Percentiles rank a stretch among this genome's conserved stretches.
These are phyloP conservation scores for Phytophthora idaei DNA, from an alignment of 352 stramenopile species.

Conservation along the genomic window DNA sequence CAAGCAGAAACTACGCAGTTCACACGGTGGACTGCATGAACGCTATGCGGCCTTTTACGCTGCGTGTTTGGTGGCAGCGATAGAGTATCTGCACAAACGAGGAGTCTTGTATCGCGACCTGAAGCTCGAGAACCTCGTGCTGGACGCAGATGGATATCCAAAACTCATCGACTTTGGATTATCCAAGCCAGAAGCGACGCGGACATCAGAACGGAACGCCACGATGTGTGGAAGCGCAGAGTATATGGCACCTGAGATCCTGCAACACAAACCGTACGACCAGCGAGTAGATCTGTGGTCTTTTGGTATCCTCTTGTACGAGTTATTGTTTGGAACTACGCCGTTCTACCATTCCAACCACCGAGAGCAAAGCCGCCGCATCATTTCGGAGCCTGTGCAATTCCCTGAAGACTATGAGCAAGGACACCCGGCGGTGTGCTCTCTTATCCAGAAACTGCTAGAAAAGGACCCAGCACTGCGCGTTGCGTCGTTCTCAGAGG, in stretches of 20 bases:
- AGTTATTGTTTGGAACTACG: slow-evolving; percentile 60
- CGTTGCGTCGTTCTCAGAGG: slow-evolving; percentile 45
- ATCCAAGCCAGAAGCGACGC: slow-evolving; percentile 54
- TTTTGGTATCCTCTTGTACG: slow-evolving; percentile 81
- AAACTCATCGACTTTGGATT: slow-evolving; percentile 80
- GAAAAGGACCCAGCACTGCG: slow-evolving; percentile 55
- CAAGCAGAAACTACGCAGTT: slow-evolving; percentile 42
- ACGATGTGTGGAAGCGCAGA: slow-evolving; percentile 79
- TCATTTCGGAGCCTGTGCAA: slow-evolving; percentile 55
- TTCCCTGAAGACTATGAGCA: slow-evolving; percentile 65
- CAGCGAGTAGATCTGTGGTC: slow-evolving; percentile 71
- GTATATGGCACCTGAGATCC: slow-evolving; percentile 81
- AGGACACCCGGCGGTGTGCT: slow-evolving; percentile 40
- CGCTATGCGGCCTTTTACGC: slow-evolving; percentile 93
- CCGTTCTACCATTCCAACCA: slow-evolving; percentile 90
- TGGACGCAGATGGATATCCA: slow-evolving; percentile 88
- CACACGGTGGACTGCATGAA: slow-evolving; percentile 85
- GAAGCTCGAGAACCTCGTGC: slow-evolving; percentile 89
- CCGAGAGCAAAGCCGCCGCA: slow-evolving; percentile 73
- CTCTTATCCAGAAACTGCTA: slow-evolving; percentile 54
- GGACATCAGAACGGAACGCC: slow-evolving; percentile 46
- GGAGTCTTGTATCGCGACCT: slow-evolving; percentile 84
- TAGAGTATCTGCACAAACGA: slow-evolving; percentile 80
- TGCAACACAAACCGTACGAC: slow-evolving; percentile 65
- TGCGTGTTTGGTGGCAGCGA: slow-evolving; percentile 92